Base-by-base conservation (phyloP, 352 stramenopile genomes). In the Pythium aphanidermatum region DNA sequence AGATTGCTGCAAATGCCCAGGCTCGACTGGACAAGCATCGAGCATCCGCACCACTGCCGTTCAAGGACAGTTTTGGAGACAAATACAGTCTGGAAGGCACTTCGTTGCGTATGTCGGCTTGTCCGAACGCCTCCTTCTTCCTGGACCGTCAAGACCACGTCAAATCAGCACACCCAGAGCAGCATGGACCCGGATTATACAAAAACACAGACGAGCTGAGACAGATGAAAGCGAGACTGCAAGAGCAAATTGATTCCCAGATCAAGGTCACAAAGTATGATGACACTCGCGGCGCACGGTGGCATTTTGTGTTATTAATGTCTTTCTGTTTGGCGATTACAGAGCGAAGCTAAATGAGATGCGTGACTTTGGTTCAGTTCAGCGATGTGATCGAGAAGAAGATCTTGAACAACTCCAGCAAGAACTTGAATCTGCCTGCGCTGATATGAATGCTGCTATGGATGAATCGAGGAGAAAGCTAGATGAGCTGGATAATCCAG, bases 261-360 rank as follows among this genome's bases (percentile, higher is more conserved):
- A 64, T 82, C 4, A 56, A 68, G 2, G 38, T 45, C 19, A 84
- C 72, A 2, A 84, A 63, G 72, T 84, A 62, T 30, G 53, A n/a
- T n/a, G n/a, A n/a, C n/a, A n/a, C n/a, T n/a, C n/a, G n/a, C n/a
- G n/a, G n/a, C n/a, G n/a, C n/a, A n/a, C n/a, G n/a, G n/a, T n/a
- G n/a, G n/a, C n/a, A n/a, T 40, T 38, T 16, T 36, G 19, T 39
- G 13, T 56, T 39, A n/a, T n/a, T n/a, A n/a, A n/a, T n/a, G n/a
- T n/a, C n/a, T n/a, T n/a, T n/a, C n/a, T n/a, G n/a, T n/a, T n/a
- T n/a, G n/a, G n/a, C n/a, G n/a, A n/a, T n/a, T n/a, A n/a, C 26
- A 80, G 69, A 19, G 50, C 55, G 30, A 60, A 64, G 12, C 46
- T 82, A 3, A 35, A 53, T 9, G 62, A 84, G 28, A 67, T 77